These are phyloP conservation scores for Ciborinia camelliae DNA, from an alignment of 2,329 filamentous ascomycete species.

Conservation along the genomic window DNA sequence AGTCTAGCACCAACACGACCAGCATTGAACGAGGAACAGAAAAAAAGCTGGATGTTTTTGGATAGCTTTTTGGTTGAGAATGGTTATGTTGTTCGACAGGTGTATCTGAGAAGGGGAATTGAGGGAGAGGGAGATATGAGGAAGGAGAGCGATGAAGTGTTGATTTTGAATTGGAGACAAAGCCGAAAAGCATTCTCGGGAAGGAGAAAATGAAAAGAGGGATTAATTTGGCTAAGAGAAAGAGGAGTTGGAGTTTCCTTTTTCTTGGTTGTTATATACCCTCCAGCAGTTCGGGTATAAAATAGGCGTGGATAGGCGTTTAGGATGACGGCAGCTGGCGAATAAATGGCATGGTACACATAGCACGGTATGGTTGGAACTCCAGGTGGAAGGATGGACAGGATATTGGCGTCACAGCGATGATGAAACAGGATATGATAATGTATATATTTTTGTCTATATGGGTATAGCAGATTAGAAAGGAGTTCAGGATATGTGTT, in stretches of 20 bases:
- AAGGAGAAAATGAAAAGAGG: background rate
- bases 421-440: slow-evolving; percentile 10
- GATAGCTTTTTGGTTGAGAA: slow-evolving; percentile 41
- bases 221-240: background rate
- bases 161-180: slow-evolving; percentile 32
- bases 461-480: background rate
- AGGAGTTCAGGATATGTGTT: background rate
- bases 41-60: slow-evolving; percentile 58
- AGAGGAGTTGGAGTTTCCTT: background rate
- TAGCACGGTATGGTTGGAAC: background rate
- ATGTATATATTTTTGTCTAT: background rate
- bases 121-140: slow-evolving; percentile 21
- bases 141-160: slow-evolving; percentile 28
- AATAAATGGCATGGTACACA: background rate
- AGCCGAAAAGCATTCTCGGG: background rate
- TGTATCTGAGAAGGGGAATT: slow-evolving; percentile 28
- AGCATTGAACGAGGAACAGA: slow-evolving; percentile 48
- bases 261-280: background rate
- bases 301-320: background rate
- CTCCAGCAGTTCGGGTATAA: background rate
- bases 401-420: background rate
- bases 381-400: too few relatives aligned
- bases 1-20: slow-evolving; percentile 52
- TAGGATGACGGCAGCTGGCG: background rate
- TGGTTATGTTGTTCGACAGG: slow-evolving; percentile 28